A percentile compares a stretch with the other conserved stretches of the same genome.
phyloP scores from a whole-genome alignment of 2,329 filamentous ascomycete species.

The Trichoderma sp. region DNA sequence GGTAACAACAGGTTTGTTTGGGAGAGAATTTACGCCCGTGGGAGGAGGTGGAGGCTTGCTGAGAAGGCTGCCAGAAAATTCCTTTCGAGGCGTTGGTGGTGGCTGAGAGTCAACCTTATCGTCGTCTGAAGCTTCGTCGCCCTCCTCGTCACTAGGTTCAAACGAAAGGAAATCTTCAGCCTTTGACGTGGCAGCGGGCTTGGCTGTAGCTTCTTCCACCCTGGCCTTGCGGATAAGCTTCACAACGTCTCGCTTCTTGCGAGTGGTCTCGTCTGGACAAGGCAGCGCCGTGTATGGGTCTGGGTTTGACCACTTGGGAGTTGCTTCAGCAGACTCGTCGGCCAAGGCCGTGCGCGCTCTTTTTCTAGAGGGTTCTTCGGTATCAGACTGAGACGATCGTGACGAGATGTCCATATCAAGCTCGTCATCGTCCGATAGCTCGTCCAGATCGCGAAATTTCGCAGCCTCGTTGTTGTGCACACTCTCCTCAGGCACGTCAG shows the following conservation, averaged over 20 bases:
- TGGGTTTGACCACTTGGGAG: slow-evolving; percentile 90
- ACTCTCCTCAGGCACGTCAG: slow-evolving; percentile 44
- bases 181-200: slow-evolving; percentile 53
- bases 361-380: slow-evolving; percentile 44
- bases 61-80: background rate
- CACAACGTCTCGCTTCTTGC: slow-evolving; percentile 83
- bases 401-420: slow-evolving; percentile 62
- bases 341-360: slow-evolving; percentile 31
- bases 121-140: slow-evolving; percentile 24
- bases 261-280: slow-evolving; percentile 68
- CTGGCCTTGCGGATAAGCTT: slow-evolving; percentile 90
- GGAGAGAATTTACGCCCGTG: slow-evolving; percentile 7
- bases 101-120: slow-evolving; percentile 27
- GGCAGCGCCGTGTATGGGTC: slow-evolving; percentile 90
- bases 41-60: slow-evolving; percentile 24
- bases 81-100: slow-evolving; percentile 20
- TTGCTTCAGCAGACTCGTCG: slow-evolving; percentile 40
- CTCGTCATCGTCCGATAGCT: slow-evolving; percentile 62
- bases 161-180: slow-evolving; percentile 89
- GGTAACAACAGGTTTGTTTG: slow-evolving; percentile 12
- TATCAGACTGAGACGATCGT: slow-evolving; percentile 27
- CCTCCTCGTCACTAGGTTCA: slow-evolving; percentile 61
- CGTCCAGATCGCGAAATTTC: slow-evolving; percentile 55
- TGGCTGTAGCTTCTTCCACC: slow-evolving; percentile 52
- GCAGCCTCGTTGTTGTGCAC: slow-evolving; percentile 46